Evolutionary conservation across 1,284 basidiomycete species (phyloP).

Genomic region (Anthracocystis panici-leucophaei): DNA sequence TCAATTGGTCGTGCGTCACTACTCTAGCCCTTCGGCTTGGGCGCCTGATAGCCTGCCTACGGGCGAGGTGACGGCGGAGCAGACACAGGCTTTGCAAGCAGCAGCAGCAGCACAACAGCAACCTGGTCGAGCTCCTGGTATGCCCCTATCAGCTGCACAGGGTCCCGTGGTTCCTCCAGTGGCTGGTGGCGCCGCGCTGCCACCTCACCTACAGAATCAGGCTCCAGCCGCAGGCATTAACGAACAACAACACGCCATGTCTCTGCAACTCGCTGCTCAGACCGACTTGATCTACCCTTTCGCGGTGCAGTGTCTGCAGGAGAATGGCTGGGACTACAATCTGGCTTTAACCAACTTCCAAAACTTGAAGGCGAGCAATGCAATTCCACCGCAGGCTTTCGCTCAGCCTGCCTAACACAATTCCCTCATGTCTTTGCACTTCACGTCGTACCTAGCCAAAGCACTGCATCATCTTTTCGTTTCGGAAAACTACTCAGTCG

Average conservation of each 20-base stretch:
- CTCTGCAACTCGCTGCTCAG: constrained; percentile 66
- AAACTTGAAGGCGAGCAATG: constrained; percentile 57
- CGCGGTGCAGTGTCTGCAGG: constrained; percentile 69
- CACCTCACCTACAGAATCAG: constrained; percentile 53
- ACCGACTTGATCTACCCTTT: constrained; percentile 69
- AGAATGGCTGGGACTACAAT: constrained; percentile 69
- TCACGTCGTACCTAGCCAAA: background rate
- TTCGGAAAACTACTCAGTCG: background rate
- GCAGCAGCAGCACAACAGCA: constrained; percentile 8
- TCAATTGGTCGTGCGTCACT: constrained; percentile 83
- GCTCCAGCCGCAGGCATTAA: constrained; percentile 48
- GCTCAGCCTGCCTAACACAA: constrained; percentile 18
- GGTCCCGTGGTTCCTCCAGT: constrained; percentile 8
- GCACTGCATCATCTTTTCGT: background rate
- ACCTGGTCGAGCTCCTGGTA: constrained; percentile 2
- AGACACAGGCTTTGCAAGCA: constrained; percentile 28
- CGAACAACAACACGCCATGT: constrained; percentile 68
- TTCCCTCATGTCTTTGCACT: background rate
- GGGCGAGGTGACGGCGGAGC: constrained; percentile 47
- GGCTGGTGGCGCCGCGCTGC: constrained; percentile 21
- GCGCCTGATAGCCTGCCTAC: constrained; percentile 55
- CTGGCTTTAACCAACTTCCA: constrained; percentile 68
- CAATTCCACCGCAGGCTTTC: constrained; percentile 59
- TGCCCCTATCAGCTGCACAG: constrained; percentile 8
- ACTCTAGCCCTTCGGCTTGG: constrained; percentile 82